Conservation (phyloP, 148 eudicot genomes). For the Cornus suecica region DNA sequence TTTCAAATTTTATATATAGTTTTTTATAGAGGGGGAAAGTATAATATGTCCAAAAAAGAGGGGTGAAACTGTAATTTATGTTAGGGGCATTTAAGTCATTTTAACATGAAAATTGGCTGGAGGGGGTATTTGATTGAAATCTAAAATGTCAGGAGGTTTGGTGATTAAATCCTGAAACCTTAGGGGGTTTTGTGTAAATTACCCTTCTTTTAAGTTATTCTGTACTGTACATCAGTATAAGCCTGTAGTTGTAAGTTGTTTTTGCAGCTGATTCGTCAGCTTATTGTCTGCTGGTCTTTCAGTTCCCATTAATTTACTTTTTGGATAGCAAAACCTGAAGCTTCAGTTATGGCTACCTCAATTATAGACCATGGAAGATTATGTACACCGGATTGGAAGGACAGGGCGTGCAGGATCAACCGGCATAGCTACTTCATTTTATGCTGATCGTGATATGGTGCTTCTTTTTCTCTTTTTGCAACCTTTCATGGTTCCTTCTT, state of each 20-base stretch:
- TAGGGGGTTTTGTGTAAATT: too few species aligned
- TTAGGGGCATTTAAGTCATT: too few species aligned
- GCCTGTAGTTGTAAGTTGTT: not conserved
- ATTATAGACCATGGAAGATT: slow-evolving; percentile 51
- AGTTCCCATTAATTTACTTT: slow-evolving; percentile 2
- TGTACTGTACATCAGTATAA: not conserved
- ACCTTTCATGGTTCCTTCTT: not conserved
- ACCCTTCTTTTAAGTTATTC: too few species aligned
- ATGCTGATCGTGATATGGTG: slow-evolving; percentile 50
- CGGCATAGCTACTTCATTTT: slow-evolving; percentile 50
- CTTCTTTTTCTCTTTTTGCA: slow-evolving; percentile 7
- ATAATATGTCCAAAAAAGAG: too few species aligned
- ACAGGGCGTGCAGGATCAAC: slow-evolving; percentile 61
- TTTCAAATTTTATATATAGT: too few species aligned
- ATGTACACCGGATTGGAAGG: slow-evolving; percentile 62
- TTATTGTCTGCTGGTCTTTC: slow-evolving; percentile 6
- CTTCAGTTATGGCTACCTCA: slow-evolving; percentile 11
- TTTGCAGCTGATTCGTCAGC: slow-evolving; percentile 1
- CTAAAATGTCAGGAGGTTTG: too few species aligned
- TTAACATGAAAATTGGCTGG: too few species aligned
- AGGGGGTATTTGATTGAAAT: too few species aligned
- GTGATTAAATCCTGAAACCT: too few species aligned
- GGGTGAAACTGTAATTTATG: too few species aligned
- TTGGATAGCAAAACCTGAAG: slow-evolving; percentile 6
- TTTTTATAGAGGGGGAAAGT: too few species aligned